Evolutionary conservation across 495 filamentous ascomycete species (phyloP).

Genomic region (Recurvomyces mirabilis): DNA sequence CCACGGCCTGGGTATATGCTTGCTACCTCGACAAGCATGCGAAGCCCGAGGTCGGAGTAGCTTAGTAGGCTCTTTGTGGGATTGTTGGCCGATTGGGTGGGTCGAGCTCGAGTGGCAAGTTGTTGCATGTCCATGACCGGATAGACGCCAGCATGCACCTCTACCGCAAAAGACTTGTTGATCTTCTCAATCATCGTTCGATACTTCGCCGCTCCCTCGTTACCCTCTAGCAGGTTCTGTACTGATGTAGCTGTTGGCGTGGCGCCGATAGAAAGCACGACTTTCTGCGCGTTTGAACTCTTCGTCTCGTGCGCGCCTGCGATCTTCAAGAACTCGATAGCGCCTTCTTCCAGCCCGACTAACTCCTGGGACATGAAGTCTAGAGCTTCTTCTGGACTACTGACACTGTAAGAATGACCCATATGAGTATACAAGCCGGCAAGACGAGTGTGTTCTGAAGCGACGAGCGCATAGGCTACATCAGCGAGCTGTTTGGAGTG

Average conservation of each 20-base stretch:
- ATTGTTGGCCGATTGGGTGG: constrained; percentile 2
- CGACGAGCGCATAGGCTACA: constrained; percentile 38
- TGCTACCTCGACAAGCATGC: constrained; percentile 60
- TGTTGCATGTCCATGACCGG: constrained; percentile 75
- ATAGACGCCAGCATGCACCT: constrained; percentile 65
- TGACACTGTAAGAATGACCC: constrained; percentile 56
- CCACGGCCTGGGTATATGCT: constrained; percentile 55
- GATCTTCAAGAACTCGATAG: constrained; percentile 30
- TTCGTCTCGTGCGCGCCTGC: constrained; percentile 27
- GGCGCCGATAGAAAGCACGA: constrained; percentile 66
- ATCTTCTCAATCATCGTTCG: constrained; percentile 23
- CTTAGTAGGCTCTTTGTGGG: constrained; percentile 31
- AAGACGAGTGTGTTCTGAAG: constrained; percentile 35
- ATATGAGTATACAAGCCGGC: constrained; percentile 71
- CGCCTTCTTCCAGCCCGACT: constrained; percentile 34
- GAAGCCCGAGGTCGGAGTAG: constrained; percentile 51
- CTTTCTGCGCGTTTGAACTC: constrained; percentile 24
- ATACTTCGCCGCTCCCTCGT: constrained; percentile 19
- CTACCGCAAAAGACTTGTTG: constrained; percentile 37
- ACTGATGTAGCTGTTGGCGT: constrained; percentile 63
- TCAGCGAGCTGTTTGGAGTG: constrained; percentile 38
- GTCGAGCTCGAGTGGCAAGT: constrained; percentile 54
- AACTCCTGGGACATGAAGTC: constrained; percentile 51
- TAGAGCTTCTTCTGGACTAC: constrained; percentile 44
- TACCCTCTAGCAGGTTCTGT: constrained; percentile 34